Evolutionary conservation across 164 flowering plant genomes (phyloP).

Genomic region (Tetracentron sinense): DNA sequence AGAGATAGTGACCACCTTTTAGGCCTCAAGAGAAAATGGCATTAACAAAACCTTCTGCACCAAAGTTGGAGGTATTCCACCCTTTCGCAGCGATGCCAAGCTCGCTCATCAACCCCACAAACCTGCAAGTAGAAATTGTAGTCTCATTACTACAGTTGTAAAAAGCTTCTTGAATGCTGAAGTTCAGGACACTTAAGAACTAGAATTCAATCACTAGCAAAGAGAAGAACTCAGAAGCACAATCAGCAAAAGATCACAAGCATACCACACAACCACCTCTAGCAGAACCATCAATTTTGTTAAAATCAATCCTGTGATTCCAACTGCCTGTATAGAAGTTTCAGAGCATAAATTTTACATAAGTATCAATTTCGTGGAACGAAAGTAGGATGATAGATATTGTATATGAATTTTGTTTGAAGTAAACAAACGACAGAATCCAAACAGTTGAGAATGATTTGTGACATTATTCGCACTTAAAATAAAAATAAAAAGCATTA

Average conservation of each 20-base stretch:
- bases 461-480: neutral
- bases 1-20: slow-evolving; percentile 13
- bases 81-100: slow-evolving; percentile 95
- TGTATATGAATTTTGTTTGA: neutral
- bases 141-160: neutral
- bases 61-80: slow-evolving; percentile 93
- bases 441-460: neutral
- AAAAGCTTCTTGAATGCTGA: neutral
- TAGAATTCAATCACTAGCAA: neutral
- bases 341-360: no score
- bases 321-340: slow-evolving; percentile 56
- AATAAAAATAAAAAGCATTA: neutral
- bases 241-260: slow-evolving; percentile 1
- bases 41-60: slow-evolving; percentile 80
- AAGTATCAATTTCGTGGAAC: no score
- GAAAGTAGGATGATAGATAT: no score
- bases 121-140: slow-evolving; percentile 52
- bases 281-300: slow-evolving; percentile 95
- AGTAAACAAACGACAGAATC: neutral
- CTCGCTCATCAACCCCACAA: slow-evolving; percentile 96
- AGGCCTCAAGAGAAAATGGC: slow-evolving; percentile 68
- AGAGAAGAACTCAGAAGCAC: neutral
- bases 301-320: slow-evolving; percentile 83
- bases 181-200: neutral
- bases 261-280: slow-evolving; percentile 99